Percentiles rank a stretch among this genome's conserved stretches.
These are phyloP conservation scores for Leishmania arabica DNA, from an alignment of 208 protist species.

Conservation along the genomic window DNA sequence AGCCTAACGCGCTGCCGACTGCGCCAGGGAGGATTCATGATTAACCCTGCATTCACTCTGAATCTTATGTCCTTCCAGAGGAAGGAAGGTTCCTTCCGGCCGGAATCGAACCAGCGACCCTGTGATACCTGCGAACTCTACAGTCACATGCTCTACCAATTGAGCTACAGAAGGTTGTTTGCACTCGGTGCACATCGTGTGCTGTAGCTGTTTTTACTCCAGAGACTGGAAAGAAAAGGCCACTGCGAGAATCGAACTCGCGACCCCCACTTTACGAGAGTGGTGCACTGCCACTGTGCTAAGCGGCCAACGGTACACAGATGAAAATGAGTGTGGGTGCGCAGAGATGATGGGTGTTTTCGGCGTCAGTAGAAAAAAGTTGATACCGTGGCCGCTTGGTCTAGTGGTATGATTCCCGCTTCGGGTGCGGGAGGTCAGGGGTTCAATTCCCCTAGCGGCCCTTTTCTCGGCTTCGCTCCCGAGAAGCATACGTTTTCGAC, in stretches of 20 bases:
- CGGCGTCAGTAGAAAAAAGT: accelerated
- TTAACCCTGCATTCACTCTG: background rate
- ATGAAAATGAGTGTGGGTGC: background rate
- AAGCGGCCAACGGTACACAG: constrained; percentile 64
- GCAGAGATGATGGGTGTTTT: too few species aligned
- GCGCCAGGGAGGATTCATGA: constrained; percentile 20
- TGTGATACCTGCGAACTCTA: constrained; percentile 29
- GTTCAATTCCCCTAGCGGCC: constrained; percentile 61
- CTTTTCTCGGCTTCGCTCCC: background rate
- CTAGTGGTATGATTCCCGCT: constrained; percentile 73
- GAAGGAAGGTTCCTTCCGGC: constrained; percentile 46
- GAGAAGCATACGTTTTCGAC: too few species aligned
- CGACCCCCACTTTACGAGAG: constrained; percentile 96
- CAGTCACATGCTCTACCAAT: constrained; percentile 25
- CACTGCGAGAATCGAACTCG: constrained; percentile 95
- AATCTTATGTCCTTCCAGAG: too few species aligned
- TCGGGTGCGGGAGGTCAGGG: constrained; percentile 58
- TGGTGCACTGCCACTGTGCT: constrained; percentile 96
- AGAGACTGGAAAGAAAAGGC: too few species aligned
- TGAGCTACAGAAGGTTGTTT: background rate
- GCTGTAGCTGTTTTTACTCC: accelerated
- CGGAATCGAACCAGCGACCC: constrained; percentile 87
- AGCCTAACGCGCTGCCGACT: constrained; percentile 45
- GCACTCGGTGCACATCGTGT: too few species aligned
- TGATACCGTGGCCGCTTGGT: constrained; percentile 50